These are phyloP conservation scores for Microsporum canis DNA, from an alignment of 2,329 filamentous ascomycete species.

Conservation along the genomic window DNA sequence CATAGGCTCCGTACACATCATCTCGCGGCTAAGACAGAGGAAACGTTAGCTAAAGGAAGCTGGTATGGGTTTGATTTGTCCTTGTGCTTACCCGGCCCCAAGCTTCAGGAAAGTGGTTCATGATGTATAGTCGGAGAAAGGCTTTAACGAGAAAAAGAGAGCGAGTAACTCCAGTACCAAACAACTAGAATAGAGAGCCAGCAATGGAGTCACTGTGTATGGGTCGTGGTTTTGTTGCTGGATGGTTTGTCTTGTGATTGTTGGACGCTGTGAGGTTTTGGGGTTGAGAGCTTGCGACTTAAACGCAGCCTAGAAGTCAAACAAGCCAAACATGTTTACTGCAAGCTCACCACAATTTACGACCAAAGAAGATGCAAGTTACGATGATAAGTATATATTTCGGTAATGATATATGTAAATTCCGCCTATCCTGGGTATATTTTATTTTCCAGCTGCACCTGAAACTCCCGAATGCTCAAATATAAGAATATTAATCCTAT, in stretches of 20 bases:
- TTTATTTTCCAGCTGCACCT: not conserved
- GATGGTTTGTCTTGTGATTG: not conserved
- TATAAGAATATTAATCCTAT: conserved; percentile 8
- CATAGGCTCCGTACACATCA: conserved; percentile 91
- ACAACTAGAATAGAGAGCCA: not conserved
- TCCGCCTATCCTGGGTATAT: not conserved
- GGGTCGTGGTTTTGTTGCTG: not conserved
- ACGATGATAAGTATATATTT: not conserved
- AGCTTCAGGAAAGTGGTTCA: conserved; percentile 56
- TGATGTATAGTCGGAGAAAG: conserved; percentile 24
- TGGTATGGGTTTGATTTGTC: not conserved
- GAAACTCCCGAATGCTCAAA: not conserved
- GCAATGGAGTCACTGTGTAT: not conserved
- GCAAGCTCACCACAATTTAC: not conserved
- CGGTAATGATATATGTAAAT: not conserved
- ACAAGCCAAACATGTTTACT: conserved; percentile 1
- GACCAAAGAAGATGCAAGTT: not conserved
- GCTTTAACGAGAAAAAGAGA: not conserved
- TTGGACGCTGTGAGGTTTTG: not conserved
- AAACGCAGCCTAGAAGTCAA: not conserved
- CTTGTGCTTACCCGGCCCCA: conserved; percentile 42
- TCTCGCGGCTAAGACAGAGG: conserved; percentile 64
- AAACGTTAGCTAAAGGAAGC: conserved; percentile 19
- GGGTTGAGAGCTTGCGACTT: not conserved
- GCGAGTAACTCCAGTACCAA: not conserved